These are phyloP conservation scores for Ophiostoma pallidulum DNA, from an alignment of 2,329 filamentous ascomycete species.

Conservation along the genomic window DNA sequence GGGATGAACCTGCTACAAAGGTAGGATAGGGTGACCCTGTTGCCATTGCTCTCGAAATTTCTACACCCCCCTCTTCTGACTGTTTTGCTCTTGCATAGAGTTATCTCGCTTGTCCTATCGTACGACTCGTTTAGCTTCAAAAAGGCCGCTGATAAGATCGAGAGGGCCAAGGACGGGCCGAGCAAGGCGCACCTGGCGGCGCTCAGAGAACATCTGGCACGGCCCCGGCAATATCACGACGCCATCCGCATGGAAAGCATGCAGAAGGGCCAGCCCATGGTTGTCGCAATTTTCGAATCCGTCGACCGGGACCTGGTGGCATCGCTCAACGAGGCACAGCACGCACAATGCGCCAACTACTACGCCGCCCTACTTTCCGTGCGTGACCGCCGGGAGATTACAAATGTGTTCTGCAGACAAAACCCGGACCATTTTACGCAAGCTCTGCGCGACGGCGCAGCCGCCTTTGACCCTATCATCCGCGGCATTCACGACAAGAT, in stretches of 20 bases:
- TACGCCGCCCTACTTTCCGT: constrained; percentile 61
- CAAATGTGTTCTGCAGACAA: constrained; percentile 54
- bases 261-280: constrained; percentile 46
- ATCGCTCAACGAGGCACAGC: constrained; percentile 48
- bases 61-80: neutral
- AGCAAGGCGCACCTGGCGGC: constrained; percentile 51
- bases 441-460: constrained; percentile 53
- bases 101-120: constrained; percentile 61
- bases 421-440: constrained; percentile 66
- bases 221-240: constrained; percentile 47
- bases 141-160: constrained; percentile 54
- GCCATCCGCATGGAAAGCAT: constrained; percentile 47
- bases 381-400: constrained; percentile 64
- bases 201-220: constrained; percentile 49
- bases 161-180: constrained; percentile 49
- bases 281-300: constrained; percentile 53
- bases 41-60: no score
- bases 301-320: constrained; percentile 36
- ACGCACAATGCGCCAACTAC: constrained; percentile 58
- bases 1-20: constrained; percentile 72
- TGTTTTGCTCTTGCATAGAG: constrained; percentile 33
- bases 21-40: no score
- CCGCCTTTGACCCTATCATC: constrained; percentile 66
- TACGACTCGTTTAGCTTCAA: constrained; percentile 67
- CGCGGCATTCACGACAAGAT: constrained; percentile 60